Percentiles rank a stretch among this genome's conserved stretches.
Conservation (phyloP, 345 rosid genomes). For the Cochlearia excelsa region DNA sequence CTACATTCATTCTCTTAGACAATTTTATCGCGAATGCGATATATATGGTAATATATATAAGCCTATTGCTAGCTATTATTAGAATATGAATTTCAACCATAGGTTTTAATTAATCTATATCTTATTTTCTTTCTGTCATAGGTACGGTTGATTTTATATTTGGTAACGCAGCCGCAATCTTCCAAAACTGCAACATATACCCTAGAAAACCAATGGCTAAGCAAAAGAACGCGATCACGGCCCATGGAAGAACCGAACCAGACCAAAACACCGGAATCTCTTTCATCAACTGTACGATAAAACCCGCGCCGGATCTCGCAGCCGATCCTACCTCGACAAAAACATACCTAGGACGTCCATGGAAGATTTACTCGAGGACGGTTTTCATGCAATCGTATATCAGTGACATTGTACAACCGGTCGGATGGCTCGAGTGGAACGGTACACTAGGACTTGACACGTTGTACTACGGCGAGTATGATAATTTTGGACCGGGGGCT, state of each 20-base stretch:
- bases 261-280: conserved; percentile 66
- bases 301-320: conserved; percentile 55
- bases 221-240: conserved; percentile 62
- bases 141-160: conserved; percentile 55
- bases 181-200: conserved; percentile 47
- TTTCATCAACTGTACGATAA: conserved; percentile 53
- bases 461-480: conserved; percentile 55
- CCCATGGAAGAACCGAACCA: conserved; percentile 58
- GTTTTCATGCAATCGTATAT: conserved; percentile 64
- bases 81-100: too few species aligned
- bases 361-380: conserved; percentile 60
- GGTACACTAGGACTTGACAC: conserved; percentile 57
- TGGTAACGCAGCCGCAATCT: conserved; percentile 49
- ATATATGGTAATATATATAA: conserved; percentile 41
- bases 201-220: conserved; percentile 49
- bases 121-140: not conserved
- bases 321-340: conserved; percentile 35
- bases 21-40: conserved; percentile 42
- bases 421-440: conserved; percentile 70
- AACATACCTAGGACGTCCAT: conserved; percentile 56
- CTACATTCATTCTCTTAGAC: conserved; percentile 33
- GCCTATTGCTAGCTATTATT: too few species aligned
- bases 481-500: conserved; percentile 60
- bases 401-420: conserved; percentile 45
- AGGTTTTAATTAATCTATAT: not conserved